Evolutionary conservation across 768 basidiomycete genomes (phyloP), one percentile per base, ranked within the genome.

Genomic region (Hericium coralloides): DNA sequence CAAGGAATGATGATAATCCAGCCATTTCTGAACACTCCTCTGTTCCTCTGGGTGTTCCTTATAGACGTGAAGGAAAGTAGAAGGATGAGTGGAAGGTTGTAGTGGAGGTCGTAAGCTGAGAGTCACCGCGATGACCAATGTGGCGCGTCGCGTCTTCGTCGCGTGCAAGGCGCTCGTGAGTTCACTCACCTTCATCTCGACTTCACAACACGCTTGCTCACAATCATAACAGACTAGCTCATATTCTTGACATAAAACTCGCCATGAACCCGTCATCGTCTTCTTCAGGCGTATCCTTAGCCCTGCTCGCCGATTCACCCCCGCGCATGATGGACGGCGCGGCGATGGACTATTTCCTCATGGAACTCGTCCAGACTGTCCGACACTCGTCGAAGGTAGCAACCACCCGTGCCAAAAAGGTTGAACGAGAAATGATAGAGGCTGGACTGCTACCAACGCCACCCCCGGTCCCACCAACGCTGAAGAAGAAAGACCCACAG

Each of bases 261-360:
- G 43, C 15, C 43, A 45, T 45, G 43, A 50, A 50, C 23, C n/a
- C 49, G 18, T 25, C 49, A 36, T 23, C 26, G 8, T 22, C n/a
- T 20, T 60, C 60, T 22, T 61, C 59, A 18, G 55, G 66, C 3
- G 55, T 65, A 25, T 59, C 65, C 9, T 73, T 88, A 4, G 71
- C 79, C n/a, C 67, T 75, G 2, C 74, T 89, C 15, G 80, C 87
- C 1, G 86, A 90, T 58, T 83, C 85, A 1, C 82, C 85, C 23
- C 67, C 67, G 10, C 76, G 77, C 26, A 74, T 81, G 43, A 76
- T 89, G 56, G 87, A 91, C 64, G 81, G 73, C 50, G 79, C 83
- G 8, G 83, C 75, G 3, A 84, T 89, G 81, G 90, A 92, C 64
- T 95, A 93, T 71, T 84, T 98, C 65, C 73, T 93, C 56, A 91